A percentile compares a stretch with the other conserved stretches of the same genome.
Evolutionary conservation across 2,329 filamentous ascomycete genomes (phyloP).

Genomic region (Pseudogymnoascus sp.): DNA sequence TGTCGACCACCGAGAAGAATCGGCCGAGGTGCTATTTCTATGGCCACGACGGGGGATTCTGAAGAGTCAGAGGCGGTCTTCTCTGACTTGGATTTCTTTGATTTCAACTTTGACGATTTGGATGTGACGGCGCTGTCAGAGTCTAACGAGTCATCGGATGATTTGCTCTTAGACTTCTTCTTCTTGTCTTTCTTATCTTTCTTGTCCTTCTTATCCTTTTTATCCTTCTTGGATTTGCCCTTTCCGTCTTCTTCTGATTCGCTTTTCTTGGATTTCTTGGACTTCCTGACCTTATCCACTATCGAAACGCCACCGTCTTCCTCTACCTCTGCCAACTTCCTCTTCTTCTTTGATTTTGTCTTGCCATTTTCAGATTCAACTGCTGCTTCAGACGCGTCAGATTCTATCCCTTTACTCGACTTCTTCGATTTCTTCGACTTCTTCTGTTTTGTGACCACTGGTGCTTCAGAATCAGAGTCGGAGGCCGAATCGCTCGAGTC

Average conservation of each 20-base stretch:
- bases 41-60: constrained; percentile 29
- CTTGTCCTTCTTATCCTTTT: constrained; percentile 36
- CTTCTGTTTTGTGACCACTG: constrained; percentile 18
- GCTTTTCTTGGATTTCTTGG: constrained; percentile 27
- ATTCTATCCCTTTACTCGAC: constrained; percentile 21
- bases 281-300: constrained; percentile 25
- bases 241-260: constrained; percentile 29
- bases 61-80: constrained; percentile 18
- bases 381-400: constrained; percentile 20
- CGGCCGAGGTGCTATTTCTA: constrained; percentile 38
- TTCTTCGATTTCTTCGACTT: constrained; percentile 21
- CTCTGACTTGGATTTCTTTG: constrained; percentile 15
- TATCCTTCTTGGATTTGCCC: constrained; percentile 29
- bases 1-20: constrained; percentile 52
- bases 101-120: constrained; percentile 16
- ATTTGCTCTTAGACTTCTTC: constrained; percentile 30
- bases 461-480: constrained; percentile 10
- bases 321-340: constrained; percentile 38
- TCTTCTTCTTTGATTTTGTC: constrained; percentile 32
- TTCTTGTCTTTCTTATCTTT: constrained; percentile 37
- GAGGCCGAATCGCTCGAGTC: constrained; percentile 14
- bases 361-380: constrained; percentile 13
- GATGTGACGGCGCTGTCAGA: constrained; percentile 19
- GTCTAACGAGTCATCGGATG: constrained; percentile 22
- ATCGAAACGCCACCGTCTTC: constrained; percentile 19